Evolutionary conservation across 2,329 filamentous ascomycete species (phyloP), one percentile per base, ranked within the genome.

Genomic region (Ophiostoma ulmi): DNA sequence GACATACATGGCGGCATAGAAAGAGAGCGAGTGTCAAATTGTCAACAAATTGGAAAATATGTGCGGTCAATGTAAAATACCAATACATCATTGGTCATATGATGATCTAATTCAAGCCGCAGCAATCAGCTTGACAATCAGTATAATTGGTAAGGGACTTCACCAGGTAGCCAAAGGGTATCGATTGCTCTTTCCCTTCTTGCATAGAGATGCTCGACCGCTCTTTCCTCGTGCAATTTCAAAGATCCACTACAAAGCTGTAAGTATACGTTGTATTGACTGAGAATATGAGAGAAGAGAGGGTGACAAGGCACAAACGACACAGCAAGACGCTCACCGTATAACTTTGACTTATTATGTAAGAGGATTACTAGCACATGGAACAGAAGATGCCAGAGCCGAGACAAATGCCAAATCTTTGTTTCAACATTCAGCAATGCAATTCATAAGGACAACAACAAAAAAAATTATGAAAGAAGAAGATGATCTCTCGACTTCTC

Each of bases 1-100:
- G 67, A 22, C 70, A 8, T 7, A 35, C 58, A 71, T 71, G 39
- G 70, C 70, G 70, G 44, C 44, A 48, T 48, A 26, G 13, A 8
- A 31, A 31, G 31, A 31, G 31, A 31, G 31, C 31, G 31, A 31
- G 31, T 31, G 31, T 48, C 44, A 20, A 48, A 48, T 48, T 48
- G 44, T 1, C 44, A 20, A 48, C 6, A 20, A 20, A n/a, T 48
- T 48, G 17, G 52, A 7, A 26, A 26, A 10, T 26, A 11, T 26
- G 48, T 11, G 20, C n/a, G 8, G 48, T n/a, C 52, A 14, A 58
- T 22, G n/a, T 10, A 26, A 5, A 13, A 58, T 48, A 22, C 17
- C 52, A 58, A 58, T 58, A 31, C 52, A 58, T 26, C 52, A 58
- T 58, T 22, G 22, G 52, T 26, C 52, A 58, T 58, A 58, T 11